phyloP scores from a whole-genome alignment of 495 filamentous ascomycete genomes.

The Aspergillus sclerotiicarbonarius region DNA sequence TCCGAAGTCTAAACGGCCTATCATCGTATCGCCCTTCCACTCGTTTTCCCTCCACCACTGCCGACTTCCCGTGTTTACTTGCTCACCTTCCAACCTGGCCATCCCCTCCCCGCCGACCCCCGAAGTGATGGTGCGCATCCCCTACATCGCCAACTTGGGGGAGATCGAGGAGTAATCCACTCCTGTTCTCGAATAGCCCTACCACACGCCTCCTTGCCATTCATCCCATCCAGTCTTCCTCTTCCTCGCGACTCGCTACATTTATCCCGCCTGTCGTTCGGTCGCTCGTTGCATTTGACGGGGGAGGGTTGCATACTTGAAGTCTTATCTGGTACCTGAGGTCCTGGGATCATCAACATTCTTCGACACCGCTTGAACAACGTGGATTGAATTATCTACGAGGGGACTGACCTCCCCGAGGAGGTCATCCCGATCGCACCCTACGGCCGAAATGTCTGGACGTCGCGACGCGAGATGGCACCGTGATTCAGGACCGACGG shows the following conservation, averaged over 20 bases:
- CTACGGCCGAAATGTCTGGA: slow-evolving; percentile 32
- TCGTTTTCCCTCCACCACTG: slow-evolving; percentile 7
- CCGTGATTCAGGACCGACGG: slow-evolving; percentile 11
- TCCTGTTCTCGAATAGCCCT: slow-evolving; percentile 8
- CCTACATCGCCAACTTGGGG: slow-evolving; percentile 18
- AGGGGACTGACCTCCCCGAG: slow-evolving; percentile 49
- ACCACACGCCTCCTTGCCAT: neutral
- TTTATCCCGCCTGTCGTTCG: neutral
- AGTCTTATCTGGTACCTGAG: slow-evolving; percentile 19
- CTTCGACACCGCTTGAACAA: slow-evolving; percentile 25
- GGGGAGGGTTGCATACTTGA: slow-evolving; percentile 8
- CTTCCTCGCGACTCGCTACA: neutral
- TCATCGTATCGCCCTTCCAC: slow-evolving; percentile 8
- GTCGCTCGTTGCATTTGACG: neutral
- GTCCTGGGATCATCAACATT: neutral
- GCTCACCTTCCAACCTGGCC: slow-evolving; percentile 6
- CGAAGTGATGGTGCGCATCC: slow-evolving; percentile 22
- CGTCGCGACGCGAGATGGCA: slow-evolving; percentile 27
- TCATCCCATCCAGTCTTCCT: neutral
- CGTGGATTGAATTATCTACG: slow-evolving; percentile 41
- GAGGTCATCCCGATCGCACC: slow-evolving; percentile 44
- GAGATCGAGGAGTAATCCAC: slow-evolving; percentile 16
- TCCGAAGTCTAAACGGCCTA: slow-evolving; percentile 7
- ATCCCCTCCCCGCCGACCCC: slow-evolving; percentile 18
- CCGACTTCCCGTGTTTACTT: slow-evolving; percentile 15